Conservation (phyloP, 169 alveolate species). For the Hepatocystis sp. region DNA sequence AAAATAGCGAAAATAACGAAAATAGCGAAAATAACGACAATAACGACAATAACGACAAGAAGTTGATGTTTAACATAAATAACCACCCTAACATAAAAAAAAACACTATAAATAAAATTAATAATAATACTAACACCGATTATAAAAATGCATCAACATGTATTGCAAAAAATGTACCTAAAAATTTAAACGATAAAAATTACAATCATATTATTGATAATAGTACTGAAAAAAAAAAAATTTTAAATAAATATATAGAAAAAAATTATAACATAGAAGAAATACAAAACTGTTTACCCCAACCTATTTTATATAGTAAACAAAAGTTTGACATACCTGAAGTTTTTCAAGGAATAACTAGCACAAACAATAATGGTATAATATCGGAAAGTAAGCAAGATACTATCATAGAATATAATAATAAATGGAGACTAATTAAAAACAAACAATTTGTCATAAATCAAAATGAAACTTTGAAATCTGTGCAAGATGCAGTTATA, state of each 20-base stretch:
- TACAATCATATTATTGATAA: too few species aligned
- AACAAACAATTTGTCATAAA: constrained; percentile 44
- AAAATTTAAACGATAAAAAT: too few species aligned
- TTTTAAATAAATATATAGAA: constrained; percentile 21
- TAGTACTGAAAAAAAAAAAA: constrained; percentile 16
- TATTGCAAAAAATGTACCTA: too few species aligned
- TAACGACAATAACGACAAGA: too few species aligned
- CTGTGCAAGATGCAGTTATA: constrained; percentile 48
- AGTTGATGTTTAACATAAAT: too few species aligned
- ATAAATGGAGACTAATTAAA: constrained; percentile 68
- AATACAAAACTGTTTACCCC: constrained; percentile 46
- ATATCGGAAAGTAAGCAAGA: constrained; percentile 65
- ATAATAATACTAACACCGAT: too few species aligned
- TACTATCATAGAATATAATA: constrained; percentile 65
- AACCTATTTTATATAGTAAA: constrained; percentile 29
- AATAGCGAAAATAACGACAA: too few species aligned
- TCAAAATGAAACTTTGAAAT: constrained; percentile 37
- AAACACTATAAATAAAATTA: too few species aligned
- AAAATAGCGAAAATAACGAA: too few species aligned
- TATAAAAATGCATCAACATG: too few species aligned
- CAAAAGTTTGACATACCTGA: constrained; percentile 47
- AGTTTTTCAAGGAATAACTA: constrained; percentile 64
- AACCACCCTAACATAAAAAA: too few species aligned
- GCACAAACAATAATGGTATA: constrained; percentile 41
- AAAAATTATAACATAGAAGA: constrained; percentile 25